Evolutionary conservation across 148 eudicot genomes (phyloP), one percentile per base, ranked within the genome.

Genomic region (Vaccinium vitisidaea): DNA sequence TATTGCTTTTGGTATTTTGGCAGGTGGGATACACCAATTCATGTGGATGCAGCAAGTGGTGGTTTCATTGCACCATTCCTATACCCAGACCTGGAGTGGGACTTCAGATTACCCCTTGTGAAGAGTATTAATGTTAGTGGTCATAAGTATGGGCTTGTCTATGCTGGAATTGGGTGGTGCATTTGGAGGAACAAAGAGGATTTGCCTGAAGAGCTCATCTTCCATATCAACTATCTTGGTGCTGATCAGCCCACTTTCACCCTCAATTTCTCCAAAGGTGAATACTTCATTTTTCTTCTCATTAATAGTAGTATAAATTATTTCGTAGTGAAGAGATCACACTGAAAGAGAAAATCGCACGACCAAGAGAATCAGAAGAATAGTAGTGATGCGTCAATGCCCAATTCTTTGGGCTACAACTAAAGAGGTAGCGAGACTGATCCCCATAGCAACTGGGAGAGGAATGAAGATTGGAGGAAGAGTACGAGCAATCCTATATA

Each of bases 11-110:
- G 9, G 19, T 76, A 18, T 67, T 8, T 82, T 25, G 80, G 79
- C 46, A 93, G 96, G 80, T 94, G 97, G 97, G 93, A 91, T 70
- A 94, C 97, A 1, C 97, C 97, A 52, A 92, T 94, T 77, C 97
- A 94, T 84, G 97, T 94, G 84, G 97, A 94, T 54, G 97, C 97
- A 6, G 97, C 97, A 12, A 94, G 97, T 84, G 97, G 97, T 30
- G 97, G 97, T 3, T 94, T 94, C 90, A 91, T 94, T 1, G 97
- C 97, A 0, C 97, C 97, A 32, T 94, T 94, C 77, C 2, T 94
- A 11, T 92, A 94, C 91, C 94, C 93, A 1, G 95, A 94, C 9
- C 69, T 94, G 65, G 94, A 86, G 85, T 94, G 97, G 97, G 97
- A 93, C 85, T 94, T 94, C 84, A 67, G 90, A 25, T 80, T 94